phyloP scores from a whole-genome alignment of 306 rosid species.

The Dicorynia guianensis region DNA sequence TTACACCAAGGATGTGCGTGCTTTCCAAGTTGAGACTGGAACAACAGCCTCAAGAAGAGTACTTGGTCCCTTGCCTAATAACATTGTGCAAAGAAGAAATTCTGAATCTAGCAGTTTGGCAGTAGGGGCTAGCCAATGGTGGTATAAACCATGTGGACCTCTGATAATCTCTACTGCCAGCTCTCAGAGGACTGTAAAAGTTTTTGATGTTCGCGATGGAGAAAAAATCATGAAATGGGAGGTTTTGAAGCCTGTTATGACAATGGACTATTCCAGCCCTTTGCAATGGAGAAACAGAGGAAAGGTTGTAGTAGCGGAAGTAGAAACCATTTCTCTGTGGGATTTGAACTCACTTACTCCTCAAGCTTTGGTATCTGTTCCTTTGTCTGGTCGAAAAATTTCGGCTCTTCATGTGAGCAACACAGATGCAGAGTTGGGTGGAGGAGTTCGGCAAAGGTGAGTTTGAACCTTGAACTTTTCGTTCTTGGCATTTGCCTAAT shows the following conservation, averaged over 20 bases:
- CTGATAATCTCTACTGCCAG: slow-evolving; percentile 71
- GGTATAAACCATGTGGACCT: slow-evolving; percentile 96
- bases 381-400: slow-evolving; percentile 64
- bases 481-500: neutral
- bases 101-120: slow-evolving; percentile 51
- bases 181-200: slow-evolving; percentile 67
- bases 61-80: slow-evolving; percentile 76
- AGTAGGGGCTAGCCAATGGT: slow-evolving; percentile 75
- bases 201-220: slow-evolving; percentile 89
- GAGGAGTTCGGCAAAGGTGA: slow-evolving; percentile 95
- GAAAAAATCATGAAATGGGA: slow-evolving; percentile 92
- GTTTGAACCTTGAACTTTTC: slow-evolving; percentile 24
- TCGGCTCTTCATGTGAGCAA: slow-evolving; percentile 88
- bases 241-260: slow-evolving; percentile 70
- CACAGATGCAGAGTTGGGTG: slow-evolving; percentile 91
- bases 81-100: slow-evolving; percentile 64
- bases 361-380: slow-evolving; percentile 67
- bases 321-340: slow-evolving; percentile 84
- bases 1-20: slow-evolving; percentile 76
- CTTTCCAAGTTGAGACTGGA: slow-evolving; percentile 70
- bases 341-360: slow-evolving; percentile 82
- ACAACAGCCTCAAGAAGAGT: slow-evolving; percentile 68
- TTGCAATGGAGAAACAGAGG: slow-evolving; percentile 98
- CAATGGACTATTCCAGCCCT: slow-evolving; percentile 93
- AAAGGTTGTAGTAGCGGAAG: slow-evolving; percentile 82